Evolutionary conservation across 1,284 basidiomycete genomes (phyloP), one percentile per base, ranked within the genome.

Genomic region (Ganoderma sp.): DNA sequence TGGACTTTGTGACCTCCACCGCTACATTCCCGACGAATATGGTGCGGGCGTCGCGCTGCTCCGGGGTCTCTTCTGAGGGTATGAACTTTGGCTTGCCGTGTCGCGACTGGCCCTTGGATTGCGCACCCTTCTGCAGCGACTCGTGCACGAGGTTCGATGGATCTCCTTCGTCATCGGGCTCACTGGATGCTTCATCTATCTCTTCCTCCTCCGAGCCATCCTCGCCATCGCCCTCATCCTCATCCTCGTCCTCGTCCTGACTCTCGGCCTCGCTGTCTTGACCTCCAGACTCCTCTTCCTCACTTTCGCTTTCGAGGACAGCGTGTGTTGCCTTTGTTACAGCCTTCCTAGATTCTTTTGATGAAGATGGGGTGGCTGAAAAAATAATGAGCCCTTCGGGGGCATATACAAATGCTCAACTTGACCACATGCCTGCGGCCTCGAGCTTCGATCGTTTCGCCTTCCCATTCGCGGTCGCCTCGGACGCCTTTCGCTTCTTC

Each of bases 1-100:
- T 91, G 74, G 87, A 89, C 66, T 92, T 91, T 19, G 89, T 90
- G 9, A 93, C 87, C 6, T 93, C 90, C 2, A 93, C 83, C 2
- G 91, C 88, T 0, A 99, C 82, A 78, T 99, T 99, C 12, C 97
- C 97, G n/a, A 99, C 81, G 78, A 99, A 99, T 63, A 98, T 84
- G 1, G 97, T 98, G 37, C 97, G 87, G 22, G 87, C 84, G 76
- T 98, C 90, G 62, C 92, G 85, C 68, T 87, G 88, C 65, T 87
- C 88, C 12, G 84, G 75, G 0, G 90, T 91, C 79, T 97, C 95
- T 64, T 87, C 88, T 32, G 80, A 73, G 0, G 92, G 93, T 0
- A 84, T 82, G 73, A 84, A 86, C 69, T 81, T 84, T 14, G 60
- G 63, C 67, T 82, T 83, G 3, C 68, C 67, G 52, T 71, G 41